Percentiles rank a stretch among this genome's conserved stretches.
phyloP scores from a whole-genome alignment of 2,329 filamentous ascomycete species.

The Ophioceras dolichostomum region DNA sequence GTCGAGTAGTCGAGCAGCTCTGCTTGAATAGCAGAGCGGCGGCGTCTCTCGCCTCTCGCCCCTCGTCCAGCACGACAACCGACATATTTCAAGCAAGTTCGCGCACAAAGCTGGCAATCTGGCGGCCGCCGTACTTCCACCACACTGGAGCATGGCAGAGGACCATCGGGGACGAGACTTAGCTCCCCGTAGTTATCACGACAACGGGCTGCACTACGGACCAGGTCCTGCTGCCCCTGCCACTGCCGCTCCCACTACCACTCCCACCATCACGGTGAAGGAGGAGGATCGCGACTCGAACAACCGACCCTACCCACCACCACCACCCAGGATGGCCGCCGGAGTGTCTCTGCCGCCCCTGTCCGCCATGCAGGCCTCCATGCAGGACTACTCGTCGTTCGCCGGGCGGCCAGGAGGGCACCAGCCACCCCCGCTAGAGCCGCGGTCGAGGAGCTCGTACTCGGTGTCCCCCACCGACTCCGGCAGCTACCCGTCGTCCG shows the following conservation, averaged over 20 bases:
- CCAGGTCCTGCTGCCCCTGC: too few species aligned
- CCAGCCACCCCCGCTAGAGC: constrained; percentile 25
- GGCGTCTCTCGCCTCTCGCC: too few species aligned
- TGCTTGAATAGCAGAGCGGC: too few species aligned
- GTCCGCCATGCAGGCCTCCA: constrained; percentile 37
- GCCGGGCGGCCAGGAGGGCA: constrained; percentile 15
- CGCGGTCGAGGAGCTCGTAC: constrained; percentile 6
- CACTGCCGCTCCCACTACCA: too few species aligned
- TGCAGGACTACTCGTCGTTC: constrained; percentile 27
- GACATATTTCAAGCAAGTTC: not conserved
- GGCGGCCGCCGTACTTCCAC: not conserved
- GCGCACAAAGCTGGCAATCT: not conserved
- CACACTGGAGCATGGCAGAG: constrained; percentile 21
- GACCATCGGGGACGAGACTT: constrained; percentile 21
- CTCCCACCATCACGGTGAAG: too few species aligned
- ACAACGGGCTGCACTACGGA: constrained; percentile 29
- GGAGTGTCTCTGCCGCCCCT: too few species aligned
- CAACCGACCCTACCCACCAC: too few species aligned
- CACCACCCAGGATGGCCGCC: too few species aligned
- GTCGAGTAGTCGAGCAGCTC: too few species aligned
- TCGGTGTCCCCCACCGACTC: constrained; percentile 14
- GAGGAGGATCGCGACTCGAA: constrained; percentile 28
- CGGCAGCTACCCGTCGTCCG: constrained; percentile 31
- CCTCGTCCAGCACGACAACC: too few species aligned
- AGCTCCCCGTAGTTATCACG: constrained; percentile 18